These are phyloP conservation scores for Sporothrix globosa DNA, from an alignment of 2,329 filamentous ascomycete genomes.

Conservation along the genomic window DNA sequence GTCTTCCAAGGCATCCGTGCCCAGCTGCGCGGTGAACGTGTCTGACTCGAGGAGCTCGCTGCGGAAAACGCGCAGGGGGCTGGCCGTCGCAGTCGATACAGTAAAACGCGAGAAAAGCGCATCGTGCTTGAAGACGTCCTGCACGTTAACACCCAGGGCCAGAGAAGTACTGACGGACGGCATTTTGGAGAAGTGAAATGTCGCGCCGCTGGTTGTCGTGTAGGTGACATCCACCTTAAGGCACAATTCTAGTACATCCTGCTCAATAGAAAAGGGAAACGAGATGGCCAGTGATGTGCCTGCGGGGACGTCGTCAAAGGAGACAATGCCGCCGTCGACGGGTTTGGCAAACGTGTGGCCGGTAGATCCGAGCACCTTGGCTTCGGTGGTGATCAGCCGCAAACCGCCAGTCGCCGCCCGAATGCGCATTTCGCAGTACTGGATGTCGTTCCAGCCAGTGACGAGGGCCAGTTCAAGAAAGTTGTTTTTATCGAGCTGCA, in stretches of 20 bases:
- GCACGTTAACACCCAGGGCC: slow-evolving; percentile 91
- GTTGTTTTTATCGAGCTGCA: slow-evolving; percentile 79
- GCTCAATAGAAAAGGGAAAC: slow-evolving; percentile 83
- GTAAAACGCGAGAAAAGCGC: slow-evolving; percentile 87
- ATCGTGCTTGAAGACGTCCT: slow-evolving; percentile 88
- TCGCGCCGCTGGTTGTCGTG: slow-evolving; percentile 63
- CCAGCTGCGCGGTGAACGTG: slow-evolving; percentile 67
- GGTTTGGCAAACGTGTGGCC: slow-evolving; percentile 49
- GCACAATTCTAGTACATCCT: slow-evolving; percentile 69
- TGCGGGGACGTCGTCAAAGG: slow-evolving; percentile 52
- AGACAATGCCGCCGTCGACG: slow-evolving; percentile 58
- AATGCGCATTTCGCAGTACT: slow-evolving; percentile 62
- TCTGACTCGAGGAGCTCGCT: slow-evolving; percentile 73
- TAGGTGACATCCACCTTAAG: slow-evolving; percentile 78
- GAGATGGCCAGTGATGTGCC: slow-evolving; percentile 59
- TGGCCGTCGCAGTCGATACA: slow-evolving; percentile 75
- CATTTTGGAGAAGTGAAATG: slow-evolving; percentile 65
- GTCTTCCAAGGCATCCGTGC: slow-evolving; percentile 55
- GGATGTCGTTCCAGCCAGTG: slow-evolving; percentile 73
- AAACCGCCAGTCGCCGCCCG: slow-evolving; percentile 68
- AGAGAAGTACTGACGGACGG: slow-evolving; percentile 72
- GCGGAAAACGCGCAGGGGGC: slow-evolving; percentile 73
- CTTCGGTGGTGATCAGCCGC: slow-evolving; percentile 64
- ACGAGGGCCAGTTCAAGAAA: slow-evolving; percentile 73
- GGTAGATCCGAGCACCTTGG: slow-evolving; percentile 51